Evolutionary conservation across 495 filamentous ascomycete species (phyloP), one percentile per base, ranked within the genome.

Genomic region (Penicillium salamii): DNA sequence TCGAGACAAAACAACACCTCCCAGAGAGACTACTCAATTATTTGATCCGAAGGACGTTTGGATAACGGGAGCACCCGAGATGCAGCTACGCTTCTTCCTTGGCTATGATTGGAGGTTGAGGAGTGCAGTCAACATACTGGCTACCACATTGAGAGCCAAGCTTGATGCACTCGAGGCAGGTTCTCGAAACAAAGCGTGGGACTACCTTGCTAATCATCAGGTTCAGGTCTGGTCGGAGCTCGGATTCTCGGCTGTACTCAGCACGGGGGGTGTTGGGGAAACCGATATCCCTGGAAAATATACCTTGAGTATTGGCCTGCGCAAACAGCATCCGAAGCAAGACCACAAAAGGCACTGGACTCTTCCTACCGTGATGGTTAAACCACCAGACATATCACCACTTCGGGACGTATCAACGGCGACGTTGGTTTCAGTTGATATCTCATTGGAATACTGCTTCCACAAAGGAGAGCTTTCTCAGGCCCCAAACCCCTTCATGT

Each of bases 211-310:
- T 46, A 8, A 34, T 9, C 4, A 18, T 31, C 5, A 9, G 2
- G 7, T 32, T 19, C 23, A 75, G 71, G 42, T 70, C 14, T 75
- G 69, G 69, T 37, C 55, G 2, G 62, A 69, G 3, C 50, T 72
- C 24, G 68, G 61, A 12, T 67, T 70, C 9, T 37, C 39, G 12
- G 52, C 59, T n/a, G 36, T 49, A 7, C 55, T 58, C 40, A 67
- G 62, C 29, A 53, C 36, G 31, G 50, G 54, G 14, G 2, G 12
- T 12, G 33, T 7, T 21, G 19, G 17, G 15, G 7, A 13, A 3
- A 28, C 48, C 18, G 28, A 42, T 19, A 13, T 5, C 7, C 23
- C 43, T 24, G 46, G 31, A 8, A n/a, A 12, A 21, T 47, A 60
- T 11, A 42, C 42, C 5, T 39, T 75, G 9, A 46, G 42, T 7